Evolutionary conservation across 805 yeast genomes (phyloP).

Genomic region (Saccharomycopsis sp.): DNA sequence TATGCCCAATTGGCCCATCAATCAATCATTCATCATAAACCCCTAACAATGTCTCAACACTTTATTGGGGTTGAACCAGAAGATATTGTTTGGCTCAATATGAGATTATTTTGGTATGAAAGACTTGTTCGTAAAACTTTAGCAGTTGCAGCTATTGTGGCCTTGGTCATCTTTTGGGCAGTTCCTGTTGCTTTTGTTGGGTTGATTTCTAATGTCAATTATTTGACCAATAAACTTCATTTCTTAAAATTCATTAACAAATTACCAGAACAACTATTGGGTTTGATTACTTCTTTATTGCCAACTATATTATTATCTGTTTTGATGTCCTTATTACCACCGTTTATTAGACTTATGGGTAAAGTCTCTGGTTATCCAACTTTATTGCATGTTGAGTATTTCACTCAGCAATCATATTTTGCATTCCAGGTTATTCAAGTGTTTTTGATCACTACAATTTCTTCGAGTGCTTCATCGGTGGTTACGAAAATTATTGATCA

Average conservation of each 20-base stretch:
- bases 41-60: constrained; percentile 51
- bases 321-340: constrained; percentile 58
- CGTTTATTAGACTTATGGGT: constrained; percentile 54
- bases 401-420: constrained; percentile 58
- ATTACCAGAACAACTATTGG: constrained; percentile 43
- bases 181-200: constrained; percentile 75
- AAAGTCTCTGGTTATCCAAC: constrained; percentile 48
- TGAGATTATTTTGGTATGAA: constrained; percentile 79
- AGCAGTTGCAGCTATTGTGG: constrained; percentile 44
- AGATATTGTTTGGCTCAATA: constrained; percentile 59
- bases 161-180: constrained; percentile 58
- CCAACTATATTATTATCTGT: constrained; percentile 59
- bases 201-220: constrained; percentile 56
- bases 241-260: constrained; percentile 48
- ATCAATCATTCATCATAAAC: constrained; percentile 51
- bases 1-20: constrained; percentile 66
- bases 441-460: constrained; percentile 57
- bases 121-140: constrained; percentile 41
- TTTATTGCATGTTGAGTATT: constrained; percentile 46
- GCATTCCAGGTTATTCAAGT: constrained; percentile 64
- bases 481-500: constrained; percentile 50
- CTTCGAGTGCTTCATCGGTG: constrained; percentile 63
- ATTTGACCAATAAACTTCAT: constrained; percentile 44
- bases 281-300: constrained; percentile 56
- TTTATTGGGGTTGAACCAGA: constrained; percentile 53